phyloP scores from a whole-genome alignment of 1,284 basidiomycete species.

The Quambalaria eucalypti region DNA sequence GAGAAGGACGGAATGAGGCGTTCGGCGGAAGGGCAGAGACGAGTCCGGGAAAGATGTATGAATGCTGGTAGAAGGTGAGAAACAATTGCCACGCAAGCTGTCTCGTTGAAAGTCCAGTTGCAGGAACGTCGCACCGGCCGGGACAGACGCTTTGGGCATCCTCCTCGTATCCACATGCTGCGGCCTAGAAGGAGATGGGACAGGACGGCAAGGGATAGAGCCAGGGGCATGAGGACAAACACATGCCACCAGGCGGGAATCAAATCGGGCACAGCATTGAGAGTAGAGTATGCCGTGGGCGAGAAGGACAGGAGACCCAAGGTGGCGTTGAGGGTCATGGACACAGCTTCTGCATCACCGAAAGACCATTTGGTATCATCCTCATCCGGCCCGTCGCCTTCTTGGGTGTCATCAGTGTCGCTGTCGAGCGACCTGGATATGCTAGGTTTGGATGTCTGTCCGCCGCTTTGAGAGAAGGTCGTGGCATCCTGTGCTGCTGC shows the following conservation, averaged over 20 bases:
- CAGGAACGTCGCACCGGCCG: not conserved
- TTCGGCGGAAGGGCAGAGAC: not conserved
- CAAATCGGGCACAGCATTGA: not conserved
- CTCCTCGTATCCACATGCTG: not conserved
- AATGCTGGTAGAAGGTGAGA: not conserved
- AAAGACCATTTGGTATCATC: too few species aligned
- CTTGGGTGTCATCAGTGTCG: too few species aligned
- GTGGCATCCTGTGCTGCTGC: too few species aligned
- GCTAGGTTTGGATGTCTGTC: too few species aligned
- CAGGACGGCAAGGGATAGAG: not conserved
- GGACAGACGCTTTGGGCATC: not conserved
- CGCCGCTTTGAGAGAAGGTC: too few species aligned
- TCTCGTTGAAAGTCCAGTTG: not conserved
- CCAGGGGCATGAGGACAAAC: not conserved
- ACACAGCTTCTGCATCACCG: too few species aligned
- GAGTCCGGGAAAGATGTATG: not conserved
- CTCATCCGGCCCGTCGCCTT: too few species aligned
- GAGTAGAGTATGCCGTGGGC: not conserved
- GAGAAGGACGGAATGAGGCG: not conserved
- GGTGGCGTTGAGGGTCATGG: not conserved
- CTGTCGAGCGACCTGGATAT: too few species aligned
- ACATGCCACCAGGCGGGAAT: not conserved
- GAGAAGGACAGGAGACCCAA: not conserved
- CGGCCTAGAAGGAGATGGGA: not conserved
- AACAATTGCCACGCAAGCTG: not conserved